Evolutionary conservation across 1,284 basidiomycete species (phyloP).

Genomic region (Cutaneotrichosporon sp.): DNA sequence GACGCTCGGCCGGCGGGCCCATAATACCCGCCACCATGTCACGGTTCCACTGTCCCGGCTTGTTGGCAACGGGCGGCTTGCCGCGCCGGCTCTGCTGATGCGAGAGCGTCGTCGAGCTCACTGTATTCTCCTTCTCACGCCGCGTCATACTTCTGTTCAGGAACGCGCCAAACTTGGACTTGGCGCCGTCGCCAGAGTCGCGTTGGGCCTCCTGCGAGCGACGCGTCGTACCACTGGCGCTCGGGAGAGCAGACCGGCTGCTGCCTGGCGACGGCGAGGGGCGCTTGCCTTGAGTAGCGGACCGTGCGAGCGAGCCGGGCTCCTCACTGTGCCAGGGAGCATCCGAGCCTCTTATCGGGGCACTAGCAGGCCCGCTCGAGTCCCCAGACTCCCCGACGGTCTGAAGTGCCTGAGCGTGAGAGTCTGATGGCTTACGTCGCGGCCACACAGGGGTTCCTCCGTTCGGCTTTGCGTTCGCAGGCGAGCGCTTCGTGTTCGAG

Average conservation of each 20-base stretch:
- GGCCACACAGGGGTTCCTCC: neutral
- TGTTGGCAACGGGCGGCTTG: slow-evolving; percentile 26
- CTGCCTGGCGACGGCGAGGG: slow-evolving; percentile 27
- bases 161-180: slow-evolving; percentile 10
- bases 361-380: neutral
- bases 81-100: slow-evolving; percentile 4
- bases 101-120: slow-evolving; percentile 4
- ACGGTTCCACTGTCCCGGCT: slow-evolving; percentile 46
- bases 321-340: neutral
- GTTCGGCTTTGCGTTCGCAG: neutral
- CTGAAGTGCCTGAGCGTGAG: neutral
- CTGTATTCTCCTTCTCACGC: slow-evolving; percentile 1
- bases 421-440: slow-evolving; percentile 4
- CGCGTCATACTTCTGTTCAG: neutral
- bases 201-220: neutral
- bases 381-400: slow-evolving; percentile 1
- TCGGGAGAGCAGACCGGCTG: slow-evolving; percentile 25
- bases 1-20: slow-evolving; percentile 34
- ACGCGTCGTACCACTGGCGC: neutral
- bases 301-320: neutral
- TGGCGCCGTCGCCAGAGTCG: slow-evolving; percentile 4
- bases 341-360: neutral
- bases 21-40: slow-evolving; percentile 49
- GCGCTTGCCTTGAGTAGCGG: slow-evolving; percentile 1
- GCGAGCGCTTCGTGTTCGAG: neutral